Evolutionary conservation across 2,329 filamentous ascomycete species (phyloP), one percentile per base, ranked within the genome.

Genomic region (Seiridium unicorne): DNA sequence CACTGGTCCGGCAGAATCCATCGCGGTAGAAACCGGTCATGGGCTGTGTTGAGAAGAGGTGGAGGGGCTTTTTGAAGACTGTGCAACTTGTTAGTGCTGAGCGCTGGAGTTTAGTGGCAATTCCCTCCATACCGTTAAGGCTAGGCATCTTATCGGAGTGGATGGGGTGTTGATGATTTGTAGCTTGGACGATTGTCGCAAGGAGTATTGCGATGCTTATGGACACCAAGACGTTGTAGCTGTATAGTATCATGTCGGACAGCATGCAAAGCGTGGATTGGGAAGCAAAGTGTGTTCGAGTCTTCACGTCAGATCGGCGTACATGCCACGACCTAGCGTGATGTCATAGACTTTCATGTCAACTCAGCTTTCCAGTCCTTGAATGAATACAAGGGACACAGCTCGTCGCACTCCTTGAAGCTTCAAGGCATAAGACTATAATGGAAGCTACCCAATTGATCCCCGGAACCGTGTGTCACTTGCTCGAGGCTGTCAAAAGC

Each of bases 21-120:
- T 84, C 85, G 53, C 84, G 81, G 64, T 84, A 80, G 76, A 81
- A 88, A 57, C 86, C 86, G 1, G 85, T 88, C 68, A 84, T 77
- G 7, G 85, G 86, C 53, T 79, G 76, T 59, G 81, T 82, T 42
- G 80, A 84, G 74, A 87, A 85, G 38, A 83, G 74, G 34, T 79
- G 72, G 11, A 88, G 79, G n/a, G 84, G 84, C 60, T 84, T 79
- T 49, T 81, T 81, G 73, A 86, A 80, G 46, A 87, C 84, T 84
- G 66, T 26, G 58, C 54, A 58, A 18, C 38, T 3, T n/a, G 40
- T 31, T 40, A 40, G 9, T 3, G 10, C 42, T 35, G 7, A 18
- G 18, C 32, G 10, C 1, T 9, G 18, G 40, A 46, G 5, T n/a
- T 9, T 9, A 46, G 7, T 35, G 32, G n/a, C 32, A 11, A 11